Evolutionary conservation across 2,329 filamentous ascomycete genomes (phyloP).

Genomic region (Penicillium sp.): DNA sequence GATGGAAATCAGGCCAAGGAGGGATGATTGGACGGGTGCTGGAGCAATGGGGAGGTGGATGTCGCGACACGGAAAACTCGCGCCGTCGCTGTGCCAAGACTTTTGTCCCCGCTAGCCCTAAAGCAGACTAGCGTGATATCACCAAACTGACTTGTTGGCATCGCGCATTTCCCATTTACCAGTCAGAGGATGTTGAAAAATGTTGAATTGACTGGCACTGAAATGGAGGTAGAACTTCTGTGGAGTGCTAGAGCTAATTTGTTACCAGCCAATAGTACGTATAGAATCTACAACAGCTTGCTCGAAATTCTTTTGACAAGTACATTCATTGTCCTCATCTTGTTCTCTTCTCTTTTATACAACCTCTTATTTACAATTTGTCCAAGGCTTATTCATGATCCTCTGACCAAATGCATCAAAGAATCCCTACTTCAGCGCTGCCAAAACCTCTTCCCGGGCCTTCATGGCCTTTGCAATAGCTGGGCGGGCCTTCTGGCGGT

Average conservation of each 20-base stretch:
- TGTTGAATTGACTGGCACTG: too few species aligned
- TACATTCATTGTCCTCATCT: background rate
- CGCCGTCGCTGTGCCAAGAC: constrained; percentile 33
- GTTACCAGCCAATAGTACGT: too few species aligned
- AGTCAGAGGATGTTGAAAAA: too few species aligned
- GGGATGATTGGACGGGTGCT: constrained; percentile 29
- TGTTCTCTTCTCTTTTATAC: background rate
- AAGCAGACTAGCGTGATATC: background rate
- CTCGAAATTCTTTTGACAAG: too few species aligned
- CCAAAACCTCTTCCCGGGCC: constrained; percentile 15
- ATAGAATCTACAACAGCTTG: too few species aligned
- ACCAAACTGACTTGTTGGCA: too few species aligned
- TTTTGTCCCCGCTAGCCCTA: constrained; percentile 19
- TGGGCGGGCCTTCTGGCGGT: constrained; percentile 30
- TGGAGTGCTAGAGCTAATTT: too few species aligned
- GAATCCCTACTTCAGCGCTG: background rate
- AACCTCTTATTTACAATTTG: background rate
- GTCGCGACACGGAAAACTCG: constrained; percentile 39
- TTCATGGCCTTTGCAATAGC: constrained; percentile 28
- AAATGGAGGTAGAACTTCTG: too few species aligned
- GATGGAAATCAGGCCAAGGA: constrained; percentile 17
- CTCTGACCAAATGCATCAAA: too few species aligned
- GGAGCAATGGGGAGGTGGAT: constrained; percentile 33
- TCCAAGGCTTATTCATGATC: too few species aligned
- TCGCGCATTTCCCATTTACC: too few species aligned